Percentiles rank a stretch among this genome's conserved stretches.
phyloP scores from a whole-genome alignment of 768 basidiomycete genomes.

The Galerina sulciceps region DNA sequence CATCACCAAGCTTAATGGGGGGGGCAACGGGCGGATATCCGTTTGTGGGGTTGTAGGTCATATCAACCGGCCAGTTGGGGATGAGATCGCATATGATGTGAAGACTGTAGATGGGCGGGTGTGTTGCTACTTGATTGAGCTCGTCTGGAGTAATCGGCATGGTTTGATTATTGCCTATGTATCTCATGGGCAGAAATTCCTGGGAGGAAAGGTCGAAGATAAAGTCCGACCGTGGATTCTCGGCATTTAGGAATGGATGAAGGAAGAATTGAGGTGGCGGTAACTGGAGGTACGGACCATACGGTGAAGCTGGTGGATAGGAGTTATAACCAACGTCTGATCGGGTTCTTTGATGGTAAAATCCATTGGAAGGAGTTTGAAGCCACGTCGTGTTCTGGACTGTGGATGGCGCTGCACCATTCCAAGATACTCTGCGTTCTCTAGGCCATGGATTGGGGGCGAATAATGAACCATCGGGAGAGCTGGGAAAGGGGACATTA shows the following conservation, averaged over 20 bases:
- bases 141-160: slow-evolving; percentile 45
- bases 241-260: slow-evolving; percentile 59
- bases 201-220: slow-evolving; percentile 60
- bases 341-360: slow-evolving; percentile 13
- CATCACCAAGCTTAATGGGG: slow-evolving; percentile 62
- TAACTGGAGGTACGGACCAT: slow-evolving; percentile 23
- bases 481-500: slow-evolving; percentile 27
- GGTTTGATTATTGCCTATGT: slow-evolving; percentile 42
- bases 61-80: slow-evolving; percentile 64
- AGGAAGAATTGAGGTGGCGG: slow-evolving; percentile 29
- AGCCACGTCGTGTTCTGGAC: slow-evolving; percentile 10
- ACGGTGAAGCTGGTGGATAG: slow-evolving; percentile 19
- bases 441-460: slow-evolving; percentile 20
- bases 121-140: slow-evolving; percentile 55
- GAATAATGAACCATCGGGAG: slow-evolving; percentile 23
- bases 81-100: slow-evolving; percentile 60
- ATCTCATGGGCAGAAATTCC: slow-evolving; percentile 46
- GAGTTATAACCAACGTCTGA: slow-evolving; percentile 17
- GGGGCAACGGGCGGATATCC: slow-evolving; percentile 29
- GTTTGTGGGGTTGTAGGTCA: slow-evolving; percentile 41
- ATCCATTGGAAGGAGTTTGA: slow-evolving; percentile 3
- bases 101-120: slow-evolving; percentile 56
- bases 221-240: slow-evolving; percentile 46
- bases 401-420: slow-evolving; percentile 24
- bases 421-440: slow-evolving; percentile 49